Evolutionary conservation across 371 early-diverging fungal species (phyloP), one percentile per base, ranked within the genome.

Genomic region (Vavraia culicis): DNA sequence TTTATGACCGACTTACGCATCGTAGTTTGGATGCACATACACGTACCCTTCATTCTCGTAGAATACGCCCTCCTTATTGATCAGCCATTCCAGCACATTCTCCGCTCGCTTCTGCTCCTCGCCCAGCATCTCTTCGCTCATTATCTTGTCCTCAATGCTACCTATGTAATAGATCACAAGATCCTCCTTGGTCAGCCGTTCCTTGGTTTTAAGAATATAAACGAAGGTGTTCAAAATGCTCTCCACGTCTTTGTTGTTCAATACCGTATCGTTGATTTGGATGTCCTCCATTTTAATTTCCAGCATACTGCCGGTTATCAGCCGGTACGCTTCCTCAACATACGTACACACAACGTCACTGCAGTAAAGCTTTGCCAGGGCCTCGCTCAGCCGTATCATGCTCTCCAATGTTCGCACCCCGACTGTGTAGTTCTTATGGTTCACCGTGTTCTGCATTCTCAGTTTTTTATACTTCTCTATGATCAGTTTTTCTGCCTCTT

Each of bases 281-380:
- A 88, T 71, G 56, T 82, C 81, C 23, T 84, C 89, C 58, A 78
- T 77, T 61, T 86, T 80, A 11, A 95, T 77, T 16, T 81, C 80
- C 47, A 91, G 77, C 46, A 94, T 85, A 0, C 87, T 85, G 21
- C 81, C 79, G 31, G 79, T 78, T 41, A 96, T 67, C 36, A 96
- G 75, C 35, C 78, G 73, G 49, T 75, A 78, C 2, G 95, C 95
- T 70, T 93, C 93, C 32, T 74, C 68, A 7, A 90, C 90, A 66
- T 85, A 82, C 1, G 68, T 67, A 27, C 74, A 72, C n/a, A 33
- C 49, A 2, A 59, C 63, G 8, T 46, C 44, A 10, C 34, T 23
- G 23, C 52, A 46, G 43, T 59, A 60, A 52, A 75, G 68, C 55
- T 73, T 72, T 27, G 76, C 72, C 11, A 73, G 63, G 27, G 71